Conservation (phyloP, 169 alveolate species). For the Plasmodium adleri region DNA sequence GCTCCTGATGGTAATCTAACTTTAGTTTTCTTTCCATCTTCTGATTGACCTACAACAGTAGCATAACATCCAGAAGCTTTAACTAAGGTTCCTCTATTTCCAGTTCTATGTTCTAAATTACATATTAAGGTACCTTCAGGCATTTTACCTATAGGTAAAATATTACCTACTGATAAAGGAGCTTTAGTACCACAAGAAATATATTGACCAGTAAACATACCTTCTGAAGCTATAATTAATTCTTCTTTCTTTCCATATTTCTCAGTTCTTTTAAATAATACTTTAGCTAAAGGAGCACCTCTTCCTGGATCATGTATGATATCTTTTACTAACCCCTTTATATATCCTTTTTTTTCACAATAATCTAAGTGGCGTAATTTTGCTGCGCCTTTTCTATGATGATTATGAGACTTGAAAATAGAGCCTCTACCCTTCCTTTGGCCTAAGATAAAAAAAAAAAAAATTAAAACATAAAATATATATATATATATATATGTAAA, state of each 20-base stretch:
- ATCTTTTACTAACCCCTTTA: conserved; percentile 97
- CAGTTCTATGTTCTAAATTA: conserved; percentile 96
- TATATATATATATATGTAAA: background rate
- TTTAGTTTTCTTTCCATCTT: conserved; percentile 97
- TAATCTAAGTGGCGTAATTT: conserved; percentile 96
- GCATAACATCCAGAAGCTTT: conserved; percentile 98
- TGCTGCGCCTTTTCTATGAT: conserved; percentile 97
- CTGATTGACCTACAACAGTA: conserved; percentile 96
- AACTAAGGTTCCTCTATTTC: conserved; percentile 99
- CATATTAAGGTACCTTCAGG: conserved; percentile 99
- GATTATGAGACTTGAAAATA: conserved; percentile 95
- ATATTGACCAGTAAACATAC: conserved; percentile 98
- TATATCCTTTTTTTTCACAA: conserved; percentile 94
- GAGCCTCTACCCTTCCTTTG: conserved; percentile 98
- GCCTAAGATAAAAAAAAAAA: conserved; percentile 82
- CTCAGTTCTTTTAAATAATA: conserved; percentile 98
- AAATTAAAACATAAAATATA: background rate
- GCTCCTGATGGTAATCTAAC: conserved; percentile 99
- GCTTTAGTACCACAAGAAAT: conserved; percentile 98
- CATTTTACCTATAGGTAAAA: conserved; percentile 96
- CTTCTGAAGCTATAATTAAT: conserved; percentile 98
- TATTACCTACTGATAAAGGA: conserved; percentile 96
- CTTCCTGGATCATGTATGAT: conserved; percentile 99
- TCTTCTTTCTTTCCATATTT: conserved; percentile 95
- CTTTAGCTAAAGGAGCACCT: conserved; percentile 99